Conservation (phyloP, 352 stramenopile species). For the Blastocystis sp. region DNA sequence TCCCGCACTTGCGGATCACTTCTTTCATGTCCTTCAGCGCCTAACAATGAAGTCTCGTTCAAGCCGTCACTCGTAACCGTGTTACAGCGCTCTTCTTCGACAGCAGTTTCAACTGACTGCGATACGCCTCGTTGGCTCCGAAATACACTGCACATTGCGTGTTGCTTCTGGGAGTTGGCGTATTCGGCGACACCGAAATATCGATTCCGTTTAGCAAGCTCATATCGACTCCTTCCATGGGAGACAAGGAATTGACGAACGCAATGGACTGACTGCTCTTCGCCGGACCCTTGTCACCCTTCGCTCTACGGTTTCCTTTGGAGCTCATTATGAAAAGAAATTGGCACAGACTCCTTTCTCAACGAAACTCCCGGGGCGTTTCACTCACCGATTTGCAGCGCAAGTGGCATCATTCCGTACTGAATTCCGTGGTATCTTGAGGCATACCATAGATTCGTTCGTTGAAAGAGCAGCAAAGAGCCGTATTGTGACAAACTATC, state of each 20-base stretch:
- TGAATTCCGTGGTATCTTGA: background rate
- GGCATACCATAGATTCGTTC: background rate
- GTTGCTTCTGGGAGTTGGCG: background rate
- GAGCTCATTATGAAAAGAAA: constrained; percentile 35
- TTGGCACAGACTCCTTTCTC: background rate
- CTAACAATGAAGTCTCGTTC: background rate
- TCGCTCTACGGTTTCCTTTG: constrained; percentile 61
- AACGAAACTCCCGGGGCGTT: background rate
- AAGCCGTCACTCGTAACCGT: background rate
- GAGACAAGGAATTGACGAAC: constrained; percentile 17
- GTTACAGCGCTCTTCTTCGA: constrained; percentile 62
- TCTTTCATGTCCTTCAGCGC: constrained; percentile 42
- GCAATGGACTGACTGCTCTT: constrained; percentile 53
- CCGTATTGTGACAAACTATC: background rate
- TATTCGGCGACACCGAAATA: background rate
- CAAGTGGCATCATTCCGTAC: background rate
- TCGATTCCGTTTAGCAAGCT: constrained; percentile 42
- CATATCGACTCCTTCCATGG: constrained; percentile 26
- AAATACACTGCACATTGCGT: constrained; percentile 43
- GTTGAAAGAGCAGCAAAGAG: background rate
- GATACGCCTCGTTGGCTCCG: constrained; percentile 31
- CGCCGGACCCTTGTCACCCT: constrained; percentile 59
- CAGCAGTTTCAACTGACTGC: constrained; percentile 39
- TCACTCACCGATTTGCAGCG: background rate
- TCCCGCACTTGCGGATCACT: background rate